Percentiles rank a stretch among this genome's conserved stretches.
These are phyloP conservation scores for Quercus robur DNA, from an alignment of 306 rosid species.

Conservation along the genomic window DNA sequence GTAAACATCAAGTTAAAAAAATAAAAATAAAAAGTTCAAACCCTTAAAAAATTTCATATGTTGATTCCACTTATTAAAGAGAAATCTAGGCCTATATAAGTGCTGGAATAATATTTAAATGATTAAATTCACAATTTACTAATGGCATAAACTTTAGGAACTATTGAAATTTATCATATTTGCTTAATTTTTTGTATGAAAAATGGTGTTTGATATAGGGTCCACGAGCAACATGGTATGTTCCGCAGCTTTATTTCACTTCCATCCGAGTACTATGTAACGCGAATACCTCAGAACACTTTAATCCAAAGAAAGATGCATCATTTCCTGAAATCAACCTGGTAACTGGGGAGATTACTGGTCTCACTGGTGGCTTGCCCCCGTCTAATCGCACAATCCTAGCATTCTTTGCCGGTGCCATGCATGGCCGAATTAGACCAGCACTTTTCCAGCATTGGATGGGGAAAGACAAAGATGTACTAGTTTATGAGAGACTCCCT, in stretches of 20 bases:
- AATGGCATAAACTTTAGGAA: too few relatives aligned
- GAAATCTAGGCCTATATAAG: too few relatives aligned
- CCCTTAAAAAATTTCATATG: too few relatives aligned
- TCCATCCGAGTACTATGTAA: conserved; percentile 56
- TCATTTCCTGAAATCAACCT: conserved; percentile 62
- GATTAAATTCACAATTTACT: too few relatives aligned
- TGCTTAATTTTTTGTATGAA: neutral
- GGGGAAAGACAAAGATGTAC: conserved; percentile 40
- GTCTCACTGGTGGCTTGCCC: conserved; percentile 36
- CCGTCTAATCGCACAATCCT: conserved; percentile 24
- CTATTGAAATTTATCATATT: neutral
- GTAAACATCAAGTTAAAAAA: too few relatives aligned
- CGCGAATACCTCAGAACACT: conserved; percentile 53
- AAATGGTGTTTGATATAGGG: conserved; percentile 28
- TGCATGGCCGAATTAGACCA: conserved; percentile 52
- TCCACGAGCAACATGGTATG: conserved; percentile 62
- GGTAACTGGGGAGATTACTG: conserved; percentile 28
- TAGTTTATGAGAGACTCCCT: conserved; percentile 45
- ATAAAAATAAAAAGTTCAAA: too few relatives aligned
- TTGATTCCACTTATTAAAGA: too few relatives aligned
- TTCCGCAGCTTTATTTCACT: conserved; percentile 44
- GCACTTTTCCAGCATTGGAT: conserved; percentile 45
- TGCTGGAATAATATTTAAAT: too few relatives aligned
- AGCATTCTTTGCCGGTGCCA: conserved; percentile 52
- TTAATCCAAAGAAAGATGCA: conserved; percentile 67